Percentiles rank a stretch among this genome's conserved stretches.
Evolutionary conservation across 2,329 filamentous ascomycete species (phyloP).

Genomic region (Paracoccidioides brasiliensis): DNA sequence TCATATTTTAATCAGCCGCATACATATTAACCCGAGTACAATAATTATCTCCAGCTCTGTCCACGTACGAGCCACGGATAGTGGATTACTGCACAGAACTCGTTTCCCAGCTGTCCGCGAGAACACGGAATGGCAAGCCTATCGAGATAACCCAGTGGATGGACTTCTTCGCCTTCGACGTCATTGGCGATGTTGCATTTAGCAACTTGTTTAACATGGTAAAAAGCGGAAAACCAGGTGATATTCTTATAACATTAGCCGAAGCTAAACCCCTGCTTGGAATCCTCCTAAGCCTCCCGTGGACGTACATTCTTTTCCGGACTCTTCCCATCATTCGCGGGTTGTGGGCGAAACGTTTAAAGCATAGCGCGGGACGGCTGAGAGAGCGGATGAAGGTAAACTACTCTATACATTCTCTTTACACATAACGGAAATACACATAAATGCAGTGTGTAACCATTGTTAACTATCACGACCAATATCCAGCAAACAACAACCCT

Average conservation of each 20-base stretch:
- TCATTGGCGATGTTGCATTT: slow-evolving; percentile 28
- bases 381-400: slow-evolving; percentile 9
- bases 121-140: neutral
- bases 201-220: slow-evolving; percentile 27
- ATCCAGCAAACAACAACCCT: slow-evolving; percentile 2
- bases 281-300: slow-evolving; percentile 12
- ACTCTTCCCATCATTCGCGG: slow-evolving; percentile 9
- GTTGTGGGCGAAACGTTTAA: slow-evolving; percentile 8
- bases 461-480: neutral
- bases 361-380: slow-evolving; percentile 11
- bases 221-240: slow-evolving; percentile 10
- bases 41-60: slow-evolving; percentile 1
- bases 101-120: slow-evolving; percentile 1
- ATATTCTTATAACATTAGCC: slow-evolving; percentile 13
- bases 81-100: slow-evolving; percentile 3
- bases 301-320: slow-evolving; percentile 16
- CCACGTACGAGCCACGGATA: slow-evolving; percentile 7
- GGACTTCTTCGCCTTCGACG: slow-evolving; percentile 17
- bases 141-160: slow-evolving; percentile 12
- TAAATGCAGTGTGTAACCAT: too few species aligned
- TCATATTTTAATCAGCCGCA: neutral
- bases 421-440: too few species aligned
- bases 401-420: neutral
- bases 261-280: slow-evolving; percentile 12
- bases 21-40: neutral